phyloP scores from a whole-genome alignment of 2,329 filamentous ascomycete species.

The Botryotinia convoluta region DNA sequence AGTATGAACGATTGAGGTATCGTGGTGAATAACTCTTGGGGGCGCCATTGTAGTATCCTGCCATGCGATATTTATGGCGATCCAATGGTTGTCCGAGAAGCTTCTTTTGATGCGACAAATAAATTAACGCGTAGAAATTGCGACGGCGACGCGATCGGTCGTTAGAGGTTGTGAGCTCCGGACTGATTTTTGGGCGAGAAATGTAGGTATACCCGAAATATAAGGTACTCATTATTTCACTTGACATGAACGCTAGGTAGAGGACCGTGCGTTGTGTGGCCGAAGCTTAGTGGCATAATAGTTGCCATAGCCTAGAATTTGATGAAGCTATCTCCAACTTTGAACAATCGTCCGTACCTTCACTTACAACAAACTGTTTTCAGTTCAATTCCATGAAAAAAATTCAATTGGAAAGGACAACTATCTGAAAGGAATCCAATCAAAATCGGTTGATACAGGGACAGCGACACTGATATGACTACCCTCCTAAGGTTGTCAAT shows the following conservation, averaged over 20 bases:
- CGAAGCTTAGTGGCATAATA: background rate
- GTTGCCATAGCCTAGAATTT: no score
- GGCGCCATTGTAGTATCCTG: conserved; percentile 32
- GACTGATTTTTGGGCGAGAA: background rate
- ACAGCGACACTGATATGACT: background rate
- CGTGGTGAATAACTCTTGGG: conserved; percentile 27
- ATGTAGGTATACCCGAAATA: background rate
- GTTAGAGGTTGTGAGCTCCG: conserved; percentile 10
- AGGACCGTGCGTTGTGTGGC: background rate
- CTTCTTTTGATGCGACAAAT: conserved; percentile 16
- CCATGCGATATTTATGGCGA: conserved; percentile 26
- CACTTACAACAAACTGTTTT: background rate
- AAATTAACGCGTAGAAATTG: conserved; percentile 19
- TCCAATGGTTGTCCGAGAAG: conserved; percentile 20
- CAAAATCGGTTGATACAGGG: background rate
- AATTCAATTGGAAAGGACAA: no score
- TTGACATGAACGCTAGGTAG: background rate
- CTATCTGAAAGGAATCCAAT: background rate
- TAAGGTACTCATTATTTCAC: background rate
- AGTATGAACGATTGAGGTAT: conserved; percentile 43
- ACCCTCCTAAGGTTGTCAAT: background rate
- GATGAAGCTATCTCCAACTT: background rate
- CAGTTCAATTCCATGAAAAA: background rate
- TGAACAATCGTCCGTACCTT: background rate
- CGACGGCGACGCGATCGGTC: conserved; percentile 24